Evolutionary conservation across 2,329 filamentous ascomycete genomes (phyloP).

Genomic region (Fusarium ambrosium): DNA sequence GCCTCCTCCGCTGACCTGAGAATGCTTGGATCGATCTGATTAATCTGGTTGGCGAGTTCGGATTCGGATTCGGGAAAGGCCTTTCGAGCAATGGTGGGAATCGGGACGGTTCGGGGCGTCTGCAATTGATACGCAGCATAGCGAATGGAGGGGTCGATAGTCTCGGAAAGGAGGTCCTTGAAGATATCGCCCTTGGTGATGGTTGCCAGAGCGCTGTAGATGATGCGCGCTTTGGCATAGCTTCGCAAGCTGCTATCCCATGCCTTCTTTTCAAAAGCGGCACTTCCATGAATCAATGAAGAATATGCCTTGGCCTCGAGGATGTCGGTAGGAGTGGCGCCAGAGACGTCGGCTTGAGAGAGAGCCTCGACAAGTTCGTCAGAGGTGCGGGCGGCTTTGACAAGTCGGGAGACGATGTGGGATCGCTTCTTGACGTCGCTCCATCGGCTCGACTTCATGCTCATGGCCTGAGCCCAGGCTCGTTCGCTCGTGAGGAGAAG

Average conservation of each 20-base stretch:
- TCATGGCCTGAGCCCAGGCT: slow-evolving; percentile 96
- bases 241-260: slow-evolving; percentile 84
- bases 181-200: slow-evolving; percentile 77
- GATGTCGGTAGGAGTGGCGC: slow-evolving; percentile 77
- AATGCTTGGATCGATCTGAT: slow-evolving; percentile 76
- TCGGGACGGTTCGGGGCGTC: slow-evolving; percentile 85
- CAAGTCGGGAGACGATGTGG: slow-evolving; percentile 89
- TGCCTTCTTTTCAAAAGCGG: slow-evolving; percentile 87
- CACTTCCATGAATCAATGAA: slow-evolving; percentile 80
- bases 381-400: slow-evolving; percentile 82
- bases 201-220: slow-evolving; percentile 82
- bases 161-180: slow-evolving; percentile 87
- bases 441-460: slow-evolving; percentile 87
- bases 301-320: slow-evolving; percentile 91
- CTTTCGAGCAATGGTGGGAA: slow-evolving; percentile 82
- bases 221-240: slow-evolving; percentile 82
- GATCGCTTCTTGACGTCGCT: slow-evolving; percentile 81
- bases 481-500: slow-evolving; percentile 88
- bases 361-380: slow-evolving; percentile 76
- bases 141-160: slow-evolving; percentile 91
- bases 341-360: slow-evolving; percentile 71
- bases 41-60: slow-evolving; percentile 74
- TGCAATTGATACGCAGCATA: slow-evolving; percentile 95
- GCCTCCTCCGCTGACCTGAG: slow-evolving; percentile 69
- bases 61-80: slow-evolving; percentile 78